Conservation (phyloP, 2,329 filamentous ascomycete species). For the Thelonectria blattea region DNA sequence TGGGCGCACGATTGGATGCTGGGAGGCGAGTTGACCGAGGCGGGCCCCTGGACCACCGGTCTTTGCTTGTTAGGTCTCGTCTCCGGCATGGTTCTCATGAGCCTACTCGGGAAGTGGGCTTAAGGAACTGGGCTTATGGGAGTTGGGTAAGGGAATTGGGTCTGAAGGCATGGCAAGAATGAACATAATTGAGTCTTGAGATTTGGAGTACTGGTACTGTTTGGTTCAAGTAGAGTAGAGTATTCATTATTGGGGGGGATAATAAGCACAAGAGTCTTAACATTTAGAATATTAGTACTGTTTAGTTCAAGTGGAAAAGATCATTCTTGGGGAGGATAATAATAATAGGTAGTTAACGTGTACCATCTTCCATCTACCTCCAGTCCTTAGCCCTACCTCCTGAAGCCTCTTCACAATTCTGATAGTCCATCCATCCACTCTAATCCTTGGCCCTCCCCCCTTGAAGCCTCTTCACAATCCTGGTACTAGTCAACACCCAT, state of each 20-base stretch:
- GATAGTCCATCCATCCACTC: too few species aligned
- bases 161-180: background rate
- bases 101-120: conserved; percentile 77
- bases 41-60: conserved; percentile 54
- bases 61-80: conserved; percentile 61
- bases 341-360: background rate
- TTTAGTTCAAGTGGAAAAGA: too few species aligned
- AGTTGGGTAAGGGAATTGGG: too few species aligned
- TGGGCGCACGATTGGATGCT: conserved; percentile 75
- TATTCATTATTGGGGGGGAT: background rate
- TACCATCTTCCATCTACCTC: background rate
- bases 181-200: background rate
- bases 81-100: conserved; percentile 71
- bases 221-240: background rate
- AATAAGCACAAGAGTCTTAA: too few species aligned
- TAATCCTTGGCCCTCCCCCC: too few species aligned
- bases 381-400: too few species aligned
- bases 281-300: too few species aligned
- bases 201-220: background rate
- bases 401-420: too few species aligned
- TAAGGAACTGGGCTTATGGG: conserved; percentile 48
- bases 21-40: conserved; percentile 60
- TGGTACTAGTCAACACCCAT: too few species aligned
- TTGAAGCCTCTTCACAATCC: too few species aligned
- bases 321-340: too few species aligned